phyloP scores from a whole-genome alignment of 2,329 filamentous ascomycete species.

The Fusarium sp. region DNA sequence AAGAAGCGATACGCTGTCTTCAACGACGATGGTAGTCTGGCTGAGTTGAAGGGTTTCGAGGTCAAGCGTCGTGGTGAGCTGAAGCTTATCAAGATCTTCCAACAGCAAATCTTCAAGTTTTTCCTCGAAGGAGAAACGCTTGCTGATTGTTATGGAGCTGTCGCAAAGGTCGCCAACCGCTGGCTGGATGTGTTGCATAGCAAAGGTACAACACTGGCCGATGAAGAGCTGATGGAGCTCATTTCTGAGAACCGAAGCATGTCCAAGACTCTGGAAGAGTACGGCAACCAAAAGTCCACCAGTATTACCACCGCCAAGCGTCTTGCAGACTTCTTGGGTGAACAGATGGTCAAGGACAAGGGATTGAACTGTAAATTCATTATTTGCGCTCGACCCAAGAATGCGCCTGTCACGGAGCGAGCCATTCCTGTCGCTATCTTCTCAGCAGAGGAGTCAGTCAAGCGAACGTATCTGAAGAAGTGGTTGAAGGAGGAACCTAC shows the following conservation, averaged over 20 bases:
- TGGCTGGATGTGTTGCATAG: conserved; percentile 96
- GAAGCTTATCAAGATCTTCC: conserved; percentile 99
- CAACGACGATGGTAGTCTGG: conserved; percentile 95
- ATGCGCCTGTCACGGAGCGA: conserved; percentile 92
- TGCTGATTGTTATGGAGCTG: conserved; percentile 87
- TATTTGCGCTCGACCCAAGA: conserved; percentile 87
- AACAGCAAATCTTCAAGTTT: conserved; percentile 99
- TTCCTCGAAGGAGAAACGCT: conserved; percentile 93
- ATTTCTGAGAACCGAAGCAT: conserved; percentile 99
- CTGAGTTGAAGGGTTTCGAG: conserved; percentile 97
- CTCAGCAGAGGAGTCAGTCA: conserved; percentile 88
- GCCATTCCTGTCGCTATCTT: conserved; percentile 97
- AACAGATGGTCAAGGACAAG: conserved; percentile 99
- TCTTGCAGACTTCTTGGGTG: conserved; percentile 93
- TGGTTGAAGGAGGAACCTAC: conserved; percentile 95
- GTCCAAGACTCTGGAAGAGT: conserved; percentile 96
- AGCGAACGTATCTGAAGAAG: conserved; percentile 89
- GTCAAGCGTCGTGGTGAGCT: conserved; percentile 97
- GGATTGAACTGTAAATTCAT: conserved; percentile 99
- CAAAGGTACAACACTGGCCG: conserved; percentile 88
- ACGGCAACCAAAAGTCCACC: conserved; percentile 94
- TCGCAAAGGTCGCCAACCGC: conserved; percentile 93
- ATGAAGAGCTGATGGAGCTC: conserved; percentile 98
- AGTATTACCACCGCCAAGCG: conserved; percentile 99
- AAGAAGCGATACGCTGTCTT: conserved; percentile 99